These are phyloP conservation scores for Acidomyces sp. DNA, from an alignment of 495 filamentous ascomycete genomes.

Conservation along the genomic window DNA sequence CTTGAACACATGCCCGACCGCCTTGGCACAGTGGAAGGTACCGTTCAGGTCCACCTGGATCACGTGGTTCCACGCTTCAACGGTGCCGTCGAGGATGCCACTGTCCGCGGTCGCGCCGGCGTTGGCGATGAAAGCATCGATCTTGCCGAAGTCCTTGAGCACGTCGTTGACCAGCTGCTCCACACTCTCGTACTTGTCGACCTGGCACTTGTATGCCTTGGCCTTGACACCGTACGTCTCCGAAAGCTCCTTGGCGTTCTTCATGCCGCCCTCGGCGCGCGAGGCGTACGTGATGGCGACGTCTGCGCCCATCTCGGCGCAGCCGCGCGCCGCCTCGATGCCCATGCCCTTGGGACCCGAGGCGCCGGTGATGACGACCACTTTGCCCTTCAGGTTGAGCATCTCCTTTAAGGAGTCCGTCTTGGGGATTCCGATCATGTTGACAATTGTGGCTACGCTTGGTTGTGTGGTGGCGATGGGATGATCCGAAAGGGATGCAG, in stretches of 20 bases:
- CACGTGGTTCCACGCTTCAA: constrained; percentile 55
- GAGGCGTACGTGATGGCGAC: constrained; percentile 56
- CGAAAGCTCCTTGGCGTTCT: constrained; percentile 48
- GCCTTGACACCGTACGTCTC: constrained; percentile 51
- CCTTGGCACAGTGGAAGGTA: constrained; percentile 57
- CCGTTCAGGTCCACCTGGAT: constrained; percentile 43
- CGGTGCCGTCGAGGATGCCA: constrained; percentile 39
- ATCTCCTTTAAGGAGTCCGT: constrained; percentile 47
- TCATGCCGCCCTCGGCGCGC: constrained; percentile 45
- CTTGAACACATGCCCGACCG: constrained; percentile 51
- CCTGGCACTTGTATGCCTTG: constrained; percentile 26
- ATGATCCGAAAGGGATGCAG: too few species aligned
- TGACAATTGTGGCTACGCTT: constrained; percentile 27
- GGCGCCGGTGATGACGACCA: constrained; percentile 57
- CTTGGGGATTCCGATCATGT: constrained; percentile 47
- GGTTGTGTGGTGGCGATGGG: too few species aligned
- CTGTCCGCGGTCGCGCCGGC: constrained; percentile 48
- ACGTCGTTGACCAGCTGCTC: constrained; percentile 21
- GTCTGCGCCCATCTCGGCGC: constrained; percentile 60
- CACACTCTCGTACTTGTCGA: constrained; percentile 20
- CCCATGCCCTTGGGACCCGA: constrained; percentile 58
- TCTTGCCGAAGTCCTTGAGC: constrained; percentile 25
- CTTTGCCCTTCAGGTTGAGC: constrained; percentile 61
- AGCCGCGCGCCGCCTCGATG: constrained; percentile 58
- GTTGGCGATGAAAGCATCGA: constrained; percentile 32